Evolutionary conservation across 2,329 filamentous ascomycete species (phyloP).

Genomic region (Pseudogymnoascus sp.): DNA sequence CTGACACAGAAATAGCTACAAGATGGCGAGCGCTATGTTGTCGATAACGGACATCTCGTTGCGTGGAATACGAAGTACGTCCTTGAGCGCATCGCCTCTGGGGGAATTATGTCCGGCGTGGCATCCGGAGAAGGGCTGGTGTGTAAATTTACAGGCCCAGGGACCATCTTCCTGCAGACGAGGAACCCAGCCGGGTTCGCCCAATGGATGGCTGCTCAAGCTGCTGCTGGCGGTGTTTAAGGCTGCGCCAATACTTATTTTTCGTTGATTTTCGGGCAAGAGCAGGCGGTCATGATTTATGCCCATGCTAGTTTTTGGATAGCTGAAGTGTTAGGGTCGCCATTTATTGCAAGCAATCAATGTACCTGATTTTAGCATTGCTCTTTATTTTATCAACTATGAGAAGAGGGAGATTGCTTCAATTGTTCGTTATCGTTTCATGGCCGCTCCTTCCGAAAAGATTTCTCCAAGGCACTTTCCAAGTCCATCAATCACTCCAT

Average conservation of each 20-base stretch:
- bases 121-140: conserved; percentile 80
- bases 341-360: conserved; percentile 7
- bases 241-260: not conserved
- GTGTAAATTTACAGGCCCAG: conserved; percentile 89
- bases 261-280: not conserved
- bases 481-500: not conserved
- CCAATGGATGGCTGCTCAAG: conserved; percentile 25
- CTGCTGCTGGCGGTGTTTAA: conserved; percentile 9
- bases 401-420: not conserved
- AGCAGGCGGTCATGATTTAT: not conserved
- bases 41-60: conserved; percentile 88
- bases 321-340: not conserved
- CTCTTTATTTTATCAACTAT: not conserved
- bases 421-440: not conserved
- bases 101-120: conserved; percentile 84
- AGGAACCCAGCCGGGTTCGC: conserved; percentile 63
- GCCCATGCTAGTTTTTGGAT: not conserved
- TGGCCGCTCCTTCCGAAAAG: not conserved
- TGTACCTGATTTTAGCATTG: not conserved
- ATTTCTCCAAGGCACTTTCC: not conserved
- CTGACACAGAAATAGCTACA: conserved; percentile 34
- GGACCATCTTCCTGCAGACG: conserved; percentile 88
- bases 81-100: conserved; percentile 81
- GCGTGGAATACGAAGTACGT: conserved; percentile 96
- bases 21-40: conserved; percentile 77